A percentile compares a stretch with the other conserved stretches of the same genome.
Conservation (phyloP, 148 eudicot genomes). For the Hydrangea macrophylla region DNA sequence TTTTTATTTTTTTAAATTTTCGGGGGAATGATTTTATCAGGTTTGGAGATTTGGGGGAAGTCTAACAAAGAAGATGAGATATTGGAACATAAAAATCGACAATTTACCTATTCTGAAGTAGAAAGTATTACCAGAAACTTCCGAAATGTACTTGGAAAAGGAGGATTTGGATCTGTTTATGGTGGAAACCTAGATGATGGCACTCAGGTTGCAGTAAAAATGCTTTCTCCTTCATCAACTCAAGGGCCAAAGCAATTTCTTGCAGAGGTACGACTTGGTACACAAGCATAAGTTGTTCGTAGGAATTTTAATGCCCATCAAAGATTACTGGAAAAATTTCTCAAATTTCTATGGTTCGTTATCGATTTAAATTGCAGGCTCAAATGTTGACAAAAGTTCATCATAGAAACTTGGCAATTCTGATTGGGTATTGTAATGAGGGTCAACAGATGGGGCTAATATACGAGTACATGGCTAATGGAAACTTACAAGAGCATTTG, state of each 20-base stretch:
- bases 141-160: background rate
- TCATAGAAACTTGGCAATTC: background rate
- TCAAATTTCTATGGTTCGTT: too few species aligned
- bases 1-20: too few species aligned
- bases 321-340: too few species aligned
- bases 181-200: background rate
- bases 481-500: background rate
- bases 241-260: background rate
- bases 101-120: background rate
- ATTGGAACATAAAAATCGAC: background rate
- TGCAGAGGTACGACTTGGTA: background rate
- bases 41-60: background rate
- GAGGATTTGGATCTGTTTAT: background rate
- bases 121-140: background rate
- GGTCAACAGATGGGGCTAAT: background rate
- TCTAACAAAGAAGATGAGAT: background rate
- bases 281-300: too few species aligned
- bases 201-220: background rate
- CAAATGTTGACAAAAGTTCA: background rate
- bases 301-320: too few species aligned
- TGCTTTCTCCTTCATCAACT: background rate
- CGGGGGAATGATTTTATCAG: background rate
- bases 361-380: background rate
- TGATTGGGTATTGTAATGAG: background rate
- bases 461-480: background rate